Evolutionary conservation across 1,284 basidiomycete genomes (phyloP), one percentile per base, ranked within the genome.

Genomic region (Trametes versicolor): DNA sequence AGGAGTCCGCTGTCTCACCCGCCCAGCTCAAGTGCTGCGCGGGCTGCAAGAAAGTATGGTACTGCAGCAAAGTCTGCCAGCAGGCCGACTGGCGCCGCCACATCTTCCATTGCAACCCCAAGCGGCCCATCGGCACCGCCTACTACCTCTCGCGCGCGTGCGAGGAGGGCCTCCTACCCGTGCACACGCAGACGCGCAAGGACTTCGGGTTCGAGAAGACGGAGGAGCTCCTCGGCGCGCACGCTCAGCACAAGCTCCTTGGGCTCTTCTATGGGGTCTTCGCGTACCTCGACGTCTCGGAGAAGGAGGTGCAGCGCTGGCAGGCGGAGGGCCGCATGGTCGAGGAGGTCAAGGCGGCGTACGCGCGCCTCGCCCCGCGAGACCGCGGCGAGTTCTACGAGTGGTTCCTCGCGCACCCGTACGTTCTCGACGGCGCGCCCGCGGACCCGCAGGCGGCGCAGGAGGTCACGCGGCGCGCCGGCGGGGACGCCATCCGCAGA

Each of bases 41-140:
- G 2, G 50, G 17, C 2, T 52, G 50, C 50, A 52, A 52, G 50
- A 36, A 36, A 19, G 50, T 36, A 19, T 36, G 32, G 50, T 52
- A 52, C 50, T 52, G 19, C 69, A 73, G 72, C 49, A 50, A 62
- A 53, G n/a, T 60, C 19, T 79, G 78, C 56, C 79, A 81, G 61
- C 62, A 64, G 43, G 9, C 48, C 7, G 49, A 74, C 53, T 80
- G 79, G 78, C 61, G 62, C 1, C 15, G 50, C 17, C 79, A 80
- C 62, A 76, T 79, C n/a, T 76, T 79, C 52, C 65, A 77, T 17
- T 80, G 79, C 67, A 76, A 78, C 29, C 70, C 71, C 9, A 60
- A 56, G 10, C 60, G 67, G 19, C 66, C 73, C 0, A 72, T 79
- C 47, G 76, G 68, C 45, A 78, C 78, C 2, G 78, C 77, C 10